Percentiles rank a stretch among this genome's conserved stretches.
Conservation (phyloP, 1,284 basidiomycete species). For the Leccinum cinnamomeum region DNA sequence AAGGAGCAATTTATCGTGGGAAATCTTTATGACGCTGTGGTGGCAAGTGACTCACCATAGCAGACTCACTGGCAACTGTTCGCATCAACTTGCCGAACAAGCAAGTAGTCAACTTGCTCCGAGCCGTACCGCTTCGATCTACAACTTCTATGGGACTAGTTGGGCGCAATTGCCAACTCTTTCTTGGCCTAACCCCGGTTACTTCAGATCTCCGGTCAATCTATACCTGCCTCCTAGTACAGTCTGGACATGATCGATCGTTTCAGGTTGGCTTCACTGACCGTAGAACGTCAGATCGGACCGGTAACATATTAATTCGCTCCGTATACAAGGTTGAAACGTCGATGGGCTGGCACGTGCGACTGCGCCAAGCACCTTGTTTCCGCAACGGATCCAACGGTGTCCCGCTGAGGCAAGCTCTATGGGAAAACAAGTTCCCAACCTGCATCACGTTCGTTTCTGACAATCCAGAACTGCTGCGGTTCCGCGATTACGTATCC, state of each 20-base stretch:
- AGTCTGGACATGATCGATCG: background rate
- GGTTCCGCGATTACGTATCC: too few species aligned
- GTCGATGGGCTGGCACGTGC: background rate
- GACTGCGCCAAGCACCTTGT: background rate
- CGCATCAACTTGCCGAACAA: too few species aligned
- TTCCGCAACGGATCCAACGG: background rate
- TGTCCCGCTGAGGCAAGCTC: background rate
- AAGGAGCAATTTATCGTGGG: constrained; percentile 23
- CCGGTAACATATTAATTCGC: background rate
- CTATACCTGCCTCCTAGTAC: background rate
- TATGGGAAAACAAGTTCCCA: too few species aligned
- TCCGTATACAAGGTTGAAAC: constrained; percentile 9
- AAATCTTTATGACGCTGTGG: constrained; percentile 8
- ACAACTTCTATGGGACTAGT: too few species aligned
- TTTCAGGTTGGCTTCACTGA: background rate
- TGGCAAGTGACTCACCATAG: too few species aligned
- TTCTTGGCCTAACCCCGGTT: background rate
- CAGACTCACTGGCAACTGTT: too few species aligned
- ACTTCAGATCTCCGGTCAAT: background rate
- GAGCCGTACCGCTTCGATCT: too few species aligned
- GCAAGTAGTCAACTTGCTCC: too few species aligned
- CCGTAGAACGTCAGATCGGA: background rate
- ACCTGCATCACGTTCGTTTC: too few species aligned
- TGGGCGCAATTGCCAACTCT: background rate
- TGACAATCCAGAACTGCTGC: too few species aligned